phyloP scores from a whole-genome alignment of 805 yeast genomes.

The Zygosaccharomyces bailii region DNA sequence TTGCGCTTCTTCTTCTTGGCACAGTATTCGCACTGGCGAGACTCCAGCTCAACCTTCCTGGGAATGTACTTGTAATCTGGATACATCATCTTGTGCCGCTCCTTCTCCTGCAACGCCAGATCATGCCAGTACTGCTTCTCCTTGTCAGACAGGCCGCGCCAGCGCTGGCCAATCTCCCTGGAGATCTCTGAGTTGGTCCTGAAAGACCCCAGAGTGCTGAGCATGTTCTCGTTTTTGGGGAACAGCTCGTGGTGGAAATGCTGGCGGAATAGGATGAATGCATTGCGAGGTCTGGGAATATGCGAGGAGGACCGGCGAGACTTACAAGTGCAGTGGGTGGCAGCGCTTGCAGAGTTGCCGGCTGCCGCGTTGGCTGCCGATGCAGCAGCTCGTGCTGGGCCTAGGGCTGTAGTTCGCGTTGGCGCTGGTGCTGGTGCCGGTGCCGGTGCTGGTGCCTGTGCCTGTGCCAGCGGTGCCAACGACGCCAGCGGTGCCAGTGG shows the following conservation, averaged over 20 bases:
- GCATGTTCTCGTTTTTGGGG: constrained; percentile 22
- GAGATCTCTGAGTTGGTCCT: constrained; percentile 41
- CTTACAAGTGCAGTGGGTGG: constrained; percentile 9
- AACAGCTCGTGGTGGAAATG: constrained; percentile 64
- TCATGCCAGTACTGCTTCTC: constrained; percentile 79
- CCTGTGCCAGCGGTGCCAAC: too few species aligned
- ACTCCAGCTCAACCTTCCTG: constrained; percentile 10
- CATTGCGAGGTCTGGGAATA: constrained; percentile 72
- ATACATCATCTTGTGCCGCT: constrained; percentile 74
- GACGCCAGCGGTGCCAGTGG: too few species aligned
- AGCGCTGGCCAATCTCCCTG: constrained; percentile 51
- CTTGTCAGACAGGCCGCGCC: constrained; percentile 42
- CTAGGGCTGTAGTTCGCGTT: too few species aligned
- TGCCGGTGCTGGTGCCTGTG: too few species aligned
- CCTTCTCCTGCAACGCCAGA: constrained; percentile 80
- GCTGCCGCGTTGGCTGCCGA: not conserved
- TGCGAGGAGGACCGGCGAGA: constrained; percentile 13
- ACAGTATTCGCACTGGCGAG: constrained; percentile 8
- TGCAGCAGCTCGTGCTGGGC: not conserved
- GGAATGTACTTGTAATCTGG: constrained; percentile 88
- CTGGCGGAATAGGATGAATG: constrained; percentile 81
- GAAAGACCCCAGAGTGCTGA: constrained; percentile 36
- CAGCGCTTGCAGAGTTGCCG: not conserved
- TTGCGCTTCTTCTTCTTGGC: not conserved
- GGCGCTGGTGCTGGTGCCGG: not conserved